Conservation (phyloP, 2,329 filamentous ascomycete genomes). For the Penicillium sp. region DNA sequence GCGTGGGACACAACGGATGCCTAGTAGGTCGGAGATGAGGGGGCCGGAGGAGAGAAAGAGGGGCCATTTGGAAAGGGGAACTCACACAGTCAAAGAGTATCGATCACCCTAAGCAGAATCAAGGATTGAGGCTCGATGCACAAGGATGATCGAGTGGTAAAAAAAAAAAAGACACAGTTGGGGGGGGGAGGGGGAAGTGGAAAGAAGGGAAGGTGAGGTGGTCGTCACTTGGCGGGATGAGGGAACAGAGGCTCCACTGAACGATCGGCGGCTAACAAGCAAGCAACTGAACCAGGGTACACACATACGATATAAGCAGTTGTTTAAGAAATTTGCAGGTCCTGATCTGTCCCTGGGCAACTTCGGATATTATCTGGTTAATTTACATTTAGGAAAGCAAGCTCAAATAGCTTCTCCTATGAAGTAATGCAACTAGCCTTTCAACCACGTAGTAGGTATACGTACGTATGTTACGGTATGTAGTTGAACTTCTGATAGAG, state of each 20-base stretch:
- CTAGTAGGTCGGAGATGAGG: constrained; percentile 24
- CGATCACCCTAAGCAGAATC: constrained; percentile 3
- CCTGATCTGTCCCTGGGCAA: not conserved
- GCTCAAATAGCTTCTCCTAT: not conserved
- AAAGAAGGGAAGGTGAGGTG: constrained; percentile 21
- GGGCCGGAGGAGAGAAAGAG: constrained; percentile 8
- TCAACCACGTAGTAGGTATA: no score
- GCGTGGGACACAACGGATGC: constrained; percentile 28
- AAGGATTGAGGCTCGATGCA: not conserved
- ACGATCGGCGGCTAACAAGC: constrained; percentile 36
- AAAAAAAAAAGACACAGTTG: constrained; percentile 6
- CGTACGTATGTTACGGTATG: no score
- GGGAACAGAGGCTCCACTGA: constrained; percentile 30
- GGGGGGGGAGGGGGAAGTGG: constrained; percentile 5
- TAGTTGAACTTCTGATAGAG: not conserved
- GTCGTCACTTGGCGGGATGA: constrained; percentile 36
- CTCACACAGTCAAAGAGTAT: constrained; percentile 8
- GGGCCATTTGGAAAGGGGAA: constrained; percentile 13
- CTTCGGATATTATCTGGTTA: not conserved
- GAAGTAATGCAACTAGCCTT: not conserved
- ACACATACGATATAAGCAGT: constrained; percentile 4
- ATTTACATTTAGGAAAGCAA: not conserved
- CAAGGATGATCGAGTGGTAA: not conserved
- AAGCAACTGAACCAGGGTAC: constrained; percentile 20
- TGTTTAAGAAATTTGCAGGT: not conserved